Percentiles rank a stretch among this genome's conserved stretches.
phyloP scores from a whole-genome alignment of 257 asterid species.

The Solanum dulcamara region DNA sequence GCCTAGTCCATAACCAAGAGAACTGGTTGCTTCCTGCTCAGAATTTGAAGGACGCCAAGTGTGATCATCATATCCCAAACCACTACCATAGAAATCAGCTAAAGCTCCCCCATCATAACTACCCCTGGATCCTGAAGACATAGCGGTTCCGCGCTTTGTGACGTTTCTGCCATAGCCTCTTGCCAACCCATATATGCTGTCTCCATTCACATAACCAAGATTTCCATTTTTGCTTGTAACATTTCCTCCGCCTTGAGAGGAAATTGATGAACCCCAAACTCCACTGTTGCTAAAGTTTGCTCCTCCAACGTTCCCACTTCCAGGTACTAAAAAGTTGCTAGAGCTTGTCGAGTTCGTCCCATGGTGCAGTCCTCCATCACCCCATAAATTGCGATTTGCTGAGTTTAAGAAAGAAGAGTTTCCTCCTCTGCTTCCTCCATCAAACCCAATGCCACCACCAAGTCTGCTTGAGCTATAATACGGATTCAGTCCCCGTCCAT shows the following conservation, averaged over 20 bases:
- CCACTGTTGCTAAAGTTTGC: constrained; percentile 13
- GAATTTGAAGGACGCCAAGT: constrained; percentile 49
- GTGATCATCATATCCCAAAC: constrained; percentile 42
- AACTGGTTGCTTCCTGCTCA: constrained; percentile 29
- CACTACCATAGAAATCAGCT: constrained; percentile 31
- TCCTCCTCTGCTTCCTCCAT: constrained; percentile 3
- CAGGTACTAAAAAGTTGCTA: constrained; percentile 32
- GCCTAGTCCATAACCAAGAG: constrained; percentile 36
- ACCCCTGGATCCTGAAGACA: constrained; percentile 28
- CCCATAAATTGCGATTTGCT: constrained; percentile 3
- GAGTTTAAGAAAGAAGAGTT: constrained; percentile 3
- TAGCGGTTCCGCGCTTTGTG: constrained; percentile 16
- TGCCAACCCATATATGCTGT: constrained; percentile 25
- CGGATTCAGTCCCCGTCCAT: constrained; percentile 7
- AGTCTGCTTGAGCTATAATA: constrained; percentile 3
- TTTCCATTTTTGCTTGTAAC: not conserved
- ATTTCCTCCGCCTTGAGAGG: constrained; percentile 21
- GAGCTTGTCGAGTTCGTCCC: constrained; percentile 22
- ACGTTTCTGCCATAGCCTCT: constrained; percentile 36
- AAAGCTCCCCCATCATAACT: constrained; percentile 28
- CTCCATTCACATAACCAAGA: constrained; percentile 33
- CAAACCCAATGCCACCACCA: not conserved
- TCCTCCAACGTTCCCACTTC: constrained; percentile 1
- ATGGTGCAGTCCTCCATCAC: constrained; percentile 21
- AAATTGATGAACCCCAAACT: constrained; percentile 34